Percentiles rank a stretch among this genome's conserved stretches.
Conservation (phyloP, 192 early-diverging fungal genomes). For the Dissophora ornata region DNA sequence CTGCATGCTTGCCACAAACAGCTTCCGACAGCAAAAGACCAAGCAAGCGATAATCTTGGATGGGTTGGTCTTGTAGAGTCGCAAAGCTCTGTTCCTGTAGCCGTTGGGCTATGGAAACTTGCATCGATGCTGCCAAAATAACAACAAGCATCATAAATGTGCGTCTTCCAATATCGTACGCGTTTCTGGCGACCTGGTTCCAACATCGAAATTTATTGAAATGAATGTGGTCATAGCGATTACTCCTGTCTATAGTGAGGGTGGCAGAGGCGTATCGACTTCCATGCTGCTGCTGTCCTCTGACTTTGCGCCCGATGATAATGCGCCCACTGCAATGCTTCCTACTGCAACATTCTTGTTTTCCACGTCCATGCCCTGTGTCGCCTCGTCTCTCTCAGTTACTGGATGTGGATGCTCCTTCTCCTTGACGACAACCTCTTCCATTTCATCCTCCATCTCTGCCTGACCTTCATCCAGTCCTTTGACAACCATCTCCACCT, state of each 20-base stretch:
- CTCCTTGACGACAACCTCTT: constrained; percentile 37
- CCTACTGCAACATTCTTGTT: neutral
- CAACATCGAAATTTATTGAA: neutral
- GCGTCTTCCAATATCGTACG: too few species aligned
- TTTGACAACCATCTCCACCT: constrained; percentile 50
- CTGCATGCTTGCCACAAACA: neutral
- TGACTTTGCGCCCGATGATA: neutral
- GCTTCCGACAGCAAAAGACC: neutral
- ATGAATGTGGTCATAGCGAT: too few species aligned
- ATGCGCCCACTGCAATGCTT: neutral
- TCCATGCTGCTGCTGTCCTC: constrained; percentile 19
- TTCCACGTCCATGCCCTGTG: constrained; percentile 4
- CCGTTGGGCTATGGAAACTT: constrained; percentile 35
- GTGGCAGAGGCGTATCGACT: neutral
- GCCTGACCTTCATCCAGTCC: constrained; percentile 49
- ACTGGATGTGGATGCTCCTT: constrained; percentile 28
- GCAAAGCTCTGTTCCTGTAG: neutral
- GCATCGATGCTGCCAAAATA: constrained; percentile 8
- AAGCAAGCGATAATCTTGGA: neutral
- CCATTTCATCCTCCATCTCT: constrained; percentile 55
- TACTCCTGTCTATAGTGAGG: neutral
- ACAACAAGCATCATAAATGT: neutral
- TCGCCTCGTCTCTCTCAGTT: neutral
- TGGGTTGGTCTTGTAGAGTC: constrained; percentile 25
- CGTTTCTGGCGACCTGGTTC: neutral